These are phyloP conservation scores for Arachnopeziza araneosa DNA, from an alignment of 2,329 filamentous ascomycete species.

Conservation along the genomic window DNA sequence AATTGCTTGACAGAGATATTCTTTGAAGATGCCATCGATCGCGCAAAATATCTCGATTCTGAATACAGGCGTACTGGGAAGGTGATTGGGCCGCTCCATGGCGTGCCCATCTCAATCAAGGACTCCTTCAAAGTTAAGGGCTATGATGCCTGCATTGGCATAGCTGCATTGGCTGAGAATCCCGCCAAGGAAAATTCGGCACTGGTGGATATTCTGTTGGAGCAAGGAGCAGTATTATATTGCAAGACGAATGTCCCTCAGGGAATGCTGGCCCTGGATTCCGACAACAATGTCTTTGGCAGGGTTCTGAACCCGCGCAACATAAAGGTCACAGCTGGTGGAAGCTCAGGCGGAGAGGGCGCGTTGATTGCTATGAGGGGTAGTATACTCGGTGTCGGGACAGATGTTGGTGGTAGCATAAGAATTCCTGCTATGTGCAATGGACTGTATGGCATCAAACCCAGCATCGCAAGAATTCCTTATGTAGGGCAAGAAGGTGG, in stretches of 20 bases:
- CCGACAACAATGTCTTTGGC: conserved; percentile 56
- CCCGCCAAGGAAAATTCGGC: conserved; percentile 48
- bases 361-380: conserved; percentile 54
- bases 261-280: conserved; percentile 49
- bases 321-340: conserved; percentile 52
- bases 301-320: conserved; percentile 59
- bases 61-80: conserved; percentile 35
- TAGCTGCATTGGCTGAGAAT: conserved; percentile 48
- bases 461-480: conserved; percentile 35
- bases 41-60: conserved; percentile 41
- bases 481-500: conserved; percentile 37
- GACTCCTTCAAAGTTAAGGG: conserved; percentile 54
- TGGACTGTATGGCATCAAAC: conserved; percentile 47
- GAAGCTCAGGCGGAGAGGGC: conserved; percentile 59
- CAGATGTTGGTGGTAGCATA: conserved; percentile 50
- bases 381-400: conserved; percentile 51
- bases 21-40: conserved; percentile 35
- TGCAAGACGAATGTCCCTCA: conserved; percentile 66
- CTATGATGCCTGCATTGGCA: conserved; percentile 48
- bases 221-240: conserved; percentile 60
- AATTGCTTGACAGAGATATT: conserved; percentile 32
- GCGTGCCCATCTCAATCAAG: conserved; percentile 52
- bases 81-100: conserved; percentile 55
- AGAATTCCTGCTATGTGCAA: conserved; percentile 42
- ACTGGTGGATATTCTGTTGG: conserved; percentile 51